Conservation (phyloP, 2,329 filamentous ascomycete species). For the Teratosphaeria nubilosa region DNA sequence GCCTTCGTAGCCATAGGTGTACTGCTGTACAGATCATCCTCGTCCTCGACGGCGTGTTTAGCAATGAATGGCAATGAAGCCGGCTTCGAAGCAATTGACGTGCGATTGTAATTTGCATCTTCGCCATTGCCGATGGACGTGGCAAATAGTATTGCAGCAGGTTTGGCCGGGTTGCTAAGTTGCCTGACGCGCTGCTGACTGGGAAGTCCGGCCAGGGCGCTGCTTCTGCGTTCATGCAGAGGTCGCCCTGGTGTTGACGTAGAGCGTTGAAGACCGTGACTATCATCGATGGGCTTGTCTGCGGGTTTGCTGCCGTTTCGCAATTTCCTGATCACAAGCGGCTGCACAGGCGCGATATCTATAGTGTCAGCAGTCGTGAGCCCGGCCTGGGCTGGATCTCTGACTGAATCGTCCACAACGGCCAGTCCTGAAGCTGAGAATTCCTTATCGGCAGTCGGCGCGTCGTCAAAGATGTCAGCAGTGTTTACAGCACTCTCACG, state of each 20-base stretch:
- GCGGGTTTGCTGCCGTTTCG: neutral
- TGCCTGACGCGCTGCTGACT: constrained; percentile 11
- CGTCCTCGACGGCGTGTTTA: constrained; percentile 3
- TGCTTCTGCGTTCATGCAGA: constrained; percentile 13
- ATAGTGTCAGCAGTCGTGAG: neutral
- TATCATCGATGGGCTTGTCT: neutral
- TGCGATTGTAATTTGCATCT: constrained; percentile 2
- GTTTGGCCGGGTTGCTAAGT: constrained; percentile 1
- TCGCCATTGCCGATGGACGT: neutral
- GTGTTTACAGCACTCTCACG: neutral
- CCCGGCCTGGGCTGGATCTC: too few relatives aligned
- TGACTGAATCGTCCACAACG: too few relatives aligned
- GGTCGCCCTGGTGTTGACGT: constrained; percentile 2
- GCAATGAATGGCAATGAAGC: neutral
- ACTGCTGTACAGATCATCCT: constrained; percentile 7
- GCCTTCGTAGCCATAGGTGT: constrained; percentile 7
- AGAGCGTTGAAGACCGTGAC: neutral
- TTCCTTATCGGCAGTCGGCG: neutral
- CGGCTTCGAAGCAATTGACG: constrained; percentile 1
- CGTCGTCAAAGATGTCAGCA: neutral
- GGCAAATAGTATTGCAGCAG: constrained; percentile 1
- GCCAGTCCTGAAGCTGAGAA: too few relatives aligned
- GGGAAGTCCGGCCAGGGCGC: constrained; percentile 16
- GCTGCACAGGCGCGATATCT: neutral
- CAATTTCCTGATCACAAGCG: neutral